phyloP scores from a whole-genome alignment of 2,329 filamentous ascomycete species.

The Fusarium nanum region DNA sequence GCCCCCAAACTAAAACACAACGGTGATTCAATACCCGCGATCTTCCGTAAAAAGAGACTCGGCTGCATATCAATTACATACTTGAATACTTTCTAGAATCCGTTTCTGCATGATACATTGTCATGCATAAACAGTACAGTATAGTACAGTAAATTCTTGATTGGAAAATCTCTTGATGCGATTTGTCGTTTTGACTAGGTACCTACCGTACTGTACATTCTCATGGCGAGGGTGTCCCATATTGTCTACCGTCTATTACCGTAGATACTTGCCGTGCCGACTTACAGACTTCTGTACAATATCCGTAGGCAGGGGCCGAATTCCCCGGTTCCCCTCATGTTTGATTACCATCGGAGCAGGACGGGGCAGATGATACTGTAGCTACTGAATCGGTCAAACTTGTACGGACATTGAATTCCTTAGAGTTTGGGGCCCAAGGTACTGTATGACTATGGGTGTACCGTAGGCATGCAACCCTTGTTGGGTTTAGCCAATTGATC shows the following conservation, averaged over 20 bases:
- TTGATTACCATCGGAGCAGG: constrained; percentile 31
- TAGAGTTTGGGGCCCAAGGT: constrained; percentile 14
- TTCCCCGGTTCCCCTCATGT: constrained; percentile 7
- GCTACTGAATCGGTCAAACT: neutral
- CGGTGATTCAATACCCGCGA: constrained; percentile 19
- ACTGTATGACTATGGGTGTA: constrained; percentile 9
- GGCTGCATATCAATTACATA: constrained; percentile 28
- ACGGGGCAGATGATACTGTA: constrained; percentile 27
- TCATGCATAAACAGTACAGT: constrained; percentile 1
- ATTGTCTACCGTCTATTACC: constrained; percentile 27
- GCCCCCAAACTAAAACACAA: constrained; percentile 25
- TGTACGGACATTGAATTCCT: constrained; percentile 39
- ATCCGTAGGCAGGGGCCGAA: neutral
- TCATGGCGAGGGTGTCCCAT: neutral
- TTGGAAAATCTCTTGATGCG: neutral
- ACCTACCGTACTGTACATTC: neutral
- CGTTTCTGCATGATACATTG: constrained; percentile 16
- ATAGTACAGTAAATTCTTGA: neutral
- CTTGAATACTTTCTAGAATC: constrained; percentile 6
- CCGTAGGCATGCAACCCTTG: constrained; percentile 17
- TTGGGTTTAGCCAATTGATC: constrained; percentile 5
- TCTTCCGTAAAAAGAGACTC: constrained; percentile 26
- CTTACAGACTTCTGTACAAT: neutral
- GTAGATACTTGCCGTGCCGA: constrained; percentile 7
- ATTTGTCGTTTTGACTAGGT: neutral